phyloP scores from a whole-genome alignment of 2,329 filamentous ascomycete genomes.

The Xylariaceae sp. region DNA sequence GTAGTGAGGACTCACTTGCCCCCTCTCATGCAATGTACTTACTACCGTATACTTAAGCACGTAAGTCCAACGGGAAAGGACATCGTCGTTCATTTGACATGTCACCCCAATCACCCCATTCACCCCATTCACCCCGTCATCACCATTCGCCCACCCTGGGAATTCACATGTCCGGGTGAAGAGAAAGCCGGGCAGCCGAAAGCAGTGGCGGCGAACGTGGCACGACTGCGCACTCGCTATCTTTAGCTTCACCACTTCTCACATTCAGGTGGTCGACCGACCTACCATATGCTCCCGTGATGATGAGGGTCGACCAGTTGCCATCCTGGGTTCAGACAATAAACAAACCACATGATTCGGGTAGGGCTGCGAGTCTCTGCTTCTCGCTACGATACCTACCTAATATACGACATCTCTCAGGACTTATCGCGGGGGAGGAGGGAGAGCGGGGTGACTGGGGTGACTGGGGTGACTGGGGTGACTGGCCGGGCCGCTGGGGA shows the following conservation, averaged over 20 bases:
- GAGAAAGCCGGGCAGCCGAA: background rate
- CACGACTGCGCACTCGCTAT: background rate
- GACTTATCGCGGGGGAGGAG: background rate
- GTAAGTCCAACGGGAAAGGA: background rate
- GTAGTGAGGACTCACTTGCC: no score
- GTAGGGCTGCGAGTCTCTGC: background rate
- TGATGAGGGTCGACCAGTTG: background rate
- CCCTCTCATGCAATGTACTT: no score
- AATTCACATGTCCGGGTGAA: background rate
- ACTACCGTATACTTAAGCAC: no score
- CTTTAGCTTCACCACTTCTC: background rate
- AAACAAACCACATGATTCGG: background rate
- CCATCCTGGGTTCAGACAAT: background rate
- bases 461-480: background rate
- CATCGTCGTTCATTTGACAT: background rate
- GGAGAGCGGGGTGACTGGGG: background rate
- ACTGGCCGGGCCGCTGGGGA: no score
- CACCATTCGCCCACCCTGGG: background rate
- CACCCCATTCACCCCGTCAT: background rate
- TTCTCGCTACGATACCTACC: background rate
- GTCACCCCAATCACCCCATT: background rate
- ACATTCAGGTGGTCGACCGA: background rate
- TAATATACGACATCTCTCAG: background rate
- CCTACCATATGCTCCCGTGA: background rate
- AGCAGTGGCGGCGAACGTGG: background rate